Evolutionary conservation across 805 yeast species (phyloP).

Genomic region (Lachancea thermotolerans): DNA sequence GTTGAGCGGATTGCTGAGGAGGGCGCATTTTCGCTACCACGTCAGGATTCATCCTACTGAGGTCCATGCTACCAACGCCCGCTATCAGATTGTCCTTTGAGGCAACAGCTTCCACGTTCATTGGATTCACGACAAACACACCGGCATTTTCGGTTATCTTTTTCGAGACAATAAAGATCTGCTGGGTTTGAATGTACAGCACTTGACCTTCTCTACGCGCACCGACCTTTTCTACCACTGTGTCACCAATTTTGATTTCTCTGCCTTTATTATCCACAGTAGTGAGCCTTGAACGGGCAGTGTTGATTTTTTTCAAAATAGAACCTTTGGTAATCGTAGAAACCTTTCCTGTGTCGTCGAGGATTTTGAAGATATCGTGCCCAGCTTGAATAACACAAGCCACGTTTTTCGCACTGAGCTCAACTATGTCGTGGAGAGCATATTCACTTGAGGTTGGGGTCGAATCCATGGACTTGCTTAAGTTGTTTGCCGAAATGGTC

Average conservation of each 20-base stretch:
- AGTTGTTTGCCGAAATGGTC: constrained; percentile 85
- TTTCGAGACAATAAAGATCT: constrained; percentile 73
- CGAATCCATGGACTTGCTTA: constrained; percentile 87
- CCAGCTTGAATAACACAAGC: constrained; percentile 90
- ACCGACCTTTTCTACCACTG: constrained; percentile 78
- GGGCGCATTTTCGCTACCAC: constrained; percentile 42
- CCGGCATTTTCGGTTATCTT: constrained; percentile 81
- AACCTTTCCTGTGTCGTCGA: constrained; percentile 76
- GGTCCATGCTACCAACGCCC: constrained; percentile 44
- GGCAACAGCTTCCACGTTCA: constrained; percentile 74
- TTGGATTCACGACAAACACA: constrained; percentile 73
- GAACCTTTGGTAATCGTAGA: constrained; percentile 68
- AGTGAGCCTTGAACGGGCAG: constrained; percentile 67
- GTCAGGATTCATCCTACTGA: constrained; percentile 81
- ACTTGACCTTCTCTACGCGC: constrained; percentile 86
- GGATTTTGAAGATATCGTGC: constrained; percentile 72
- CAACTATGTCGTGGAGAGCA: constrained; percentile 84
- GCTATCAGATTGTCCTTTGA: constrained; percentile 61
- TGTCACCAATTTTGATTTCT: constrained; percentile 83
- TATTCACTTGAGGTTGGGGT: constrained; percentile 69
- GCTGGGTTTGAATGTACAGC: constrained; percentile 75
- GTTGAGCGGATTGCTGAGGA: constrained; percentile 46
- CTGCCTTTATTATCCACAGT: constrained; percentile 83
- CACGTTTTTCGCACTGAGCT: constrained; percentile 74
- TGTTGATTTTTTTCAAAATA: constrained; percentile 71